A percentile compares a stretch with the other conserved stretches of the same genome.
Evolutionary conservation across 1,139 yeast species (phyloP).

Genomic region (Yamadazyma dendronema): DNA sequence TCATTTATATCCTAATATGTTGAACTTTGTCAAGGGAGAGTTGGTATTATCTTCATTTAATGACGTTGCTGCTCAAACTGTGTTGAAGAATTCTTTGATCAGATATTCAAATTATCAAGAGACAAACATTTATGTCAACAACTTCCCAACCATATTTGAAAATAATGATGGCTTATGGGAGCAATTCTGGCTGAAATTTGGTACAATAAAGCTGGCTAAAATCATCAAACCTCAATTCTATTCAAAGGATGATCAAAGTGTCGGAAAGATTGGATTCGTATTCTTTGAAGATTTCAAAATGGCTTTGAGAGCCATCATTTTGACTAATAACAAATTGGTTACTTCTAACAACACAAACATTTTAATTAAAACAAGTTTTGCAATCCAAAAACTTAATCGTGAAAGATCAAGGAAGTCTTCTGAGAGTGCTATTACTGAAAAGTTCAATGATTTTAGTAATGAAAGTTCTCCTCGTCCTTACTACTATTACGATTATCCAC

Average conservation of each 20-base stretch:
- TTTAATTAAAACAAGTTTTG: conserved; percentile 41
- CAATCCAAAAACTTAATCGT: conserved; percentile 30
- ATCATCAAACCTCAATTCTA: conserved; percentile 45
- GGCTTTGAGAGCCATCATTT: conserved; percentile 40
- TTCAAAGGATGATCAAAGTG: conserved; percentile 16
- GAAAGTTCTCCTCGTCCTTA: conserved; percentile 1
- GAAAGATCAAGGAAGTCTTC: conserved; percentile 9
- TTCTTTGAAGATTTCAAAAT: conserved; percentile 37
- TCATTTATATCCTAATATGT: conserved; percentile 15
- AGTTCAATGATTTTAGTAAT: background rate
- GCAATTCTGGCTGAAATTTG: conserved; percentile 42
- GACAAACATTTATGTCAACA: conserved; percentile 58
- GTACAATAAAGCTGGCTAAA: conserved; percentile 42
- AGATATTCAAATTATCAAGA: conserved; percentile 45
- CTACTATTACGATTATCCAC: conserved; percentile 4
- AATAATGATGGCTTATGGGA: conserved; percentile 41
- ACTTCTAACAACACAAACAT: conserved; percentile 22
- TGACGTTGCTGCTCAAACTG: conserved; percentile 9
- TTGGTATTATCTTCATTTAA: conserved; percentile 6
- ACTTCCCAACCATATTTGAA: conserved; percentile 44
- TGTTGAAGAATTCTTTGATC: conserved; percentile 8
- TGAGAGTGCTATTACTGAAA: conserved; percentile 3
- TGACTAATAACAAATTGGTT: conserved; percentile 35
- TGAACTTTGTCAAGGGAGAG: conserved; percentile 7
- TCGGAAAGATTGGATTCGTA: conserved; percentile 45